phyloP scores from a whole-genome alignment of 768 basidiomycete genomes.

The Lactarius akahatsu region DNA sequence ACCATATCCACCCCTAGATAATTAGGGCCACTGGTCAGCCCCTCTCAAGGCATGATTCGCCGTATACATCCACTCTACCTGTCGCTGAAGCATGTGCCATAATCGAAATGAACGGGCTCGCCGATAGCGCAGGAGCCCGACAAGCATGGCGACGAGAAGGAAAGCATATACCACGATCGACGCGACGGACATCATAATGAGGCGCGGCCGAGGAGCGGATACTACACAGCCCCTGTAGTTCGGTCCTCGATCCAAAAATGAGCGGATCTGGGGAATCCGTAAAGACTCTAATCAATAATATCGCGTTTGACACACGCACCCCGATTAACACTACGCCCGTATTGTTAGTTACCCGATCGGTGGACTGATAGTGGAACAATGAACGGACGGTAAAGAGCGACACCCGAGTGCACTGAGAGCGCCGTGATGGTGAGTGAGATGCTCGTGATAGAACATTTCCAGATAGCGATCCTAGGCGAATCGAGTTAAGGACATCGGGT shows the following conservation, averaged over 20 bases:
- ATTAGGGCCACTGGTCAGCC: neutral
- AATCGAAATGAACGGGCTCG: constrained; percentile 7
- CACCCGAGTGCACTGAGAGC: constrained; percentile 6
- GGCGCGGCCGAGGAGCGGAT: neutral
- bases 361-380: neutral
- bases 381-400: constrained; percentile 3
- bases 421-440: neutral
- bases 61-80: neutral
- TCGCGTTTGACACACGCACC: neutral
- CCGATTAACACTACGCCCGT: constrained; percentile 6
- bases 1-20: constrained; percentile 22
- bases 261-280: constrained; percentile 12
- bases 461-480: constrained; percentile 13
- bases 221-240: constrained; percentile 13
- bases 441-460: neutral
- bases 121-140: constrained; percentile 8
- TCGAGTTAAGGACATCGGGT: neutral
- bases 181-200: constrained; percentile 10
- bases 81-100: constrained; percentile 15
- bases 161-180: constrained; percentile 9
- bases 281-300: neutral
- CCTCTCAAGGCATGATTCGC: too few species aligned
- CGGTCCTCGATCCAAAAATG: constrained; percentile 5
- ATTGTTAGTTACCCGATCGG: neutral
- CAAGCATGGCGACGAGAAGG: constrained; percentile 13